Evolutionary conservation across 345 rosid species (phyloP).

Genomic region (Crucihimalaya himalaica): DNA sequence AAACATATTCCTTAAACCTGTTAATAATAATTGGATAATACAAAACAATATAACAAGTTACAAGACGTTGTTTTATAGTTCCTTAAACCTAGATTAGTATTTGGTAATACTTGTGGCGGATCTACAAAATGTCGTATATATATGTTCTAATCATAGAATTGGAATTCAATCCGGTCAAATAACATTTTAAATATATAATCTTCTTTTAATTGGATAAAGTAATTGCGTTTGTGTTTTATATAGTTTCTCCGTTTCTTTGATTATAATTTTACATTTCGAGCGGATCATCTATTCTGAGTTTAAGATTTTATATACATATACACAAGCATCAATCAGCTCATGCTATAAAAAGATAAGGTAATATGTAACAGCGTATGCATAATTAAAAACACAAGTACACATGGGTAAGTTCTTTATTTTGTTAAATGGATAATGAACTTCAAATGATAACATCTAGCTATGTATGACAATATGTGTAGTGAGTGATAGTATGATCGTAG

Average conservation of each 20-base stretch:
- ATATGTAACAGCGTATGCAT: background rate
- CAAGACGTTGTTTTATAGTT: background rate
- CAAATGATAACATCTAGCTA: background rate
- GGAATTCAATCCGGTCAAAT: too few species aligned
- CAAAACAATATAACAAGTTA: background rate
- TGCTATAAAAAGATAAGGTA: background rate
- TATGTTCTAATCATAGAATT: too few species aligned
- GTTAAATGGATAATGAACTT: conserved; percentile 25
- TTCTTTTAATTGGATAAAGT: too few species aligned
- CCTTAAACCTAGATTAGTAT: background rate
- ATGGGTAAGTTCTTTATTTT: conserved; percentile 3
- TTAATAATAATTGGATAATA: background rate
- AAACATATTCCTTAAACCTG: too few species aligned
- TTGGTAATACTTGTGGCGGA: too few species aligned
- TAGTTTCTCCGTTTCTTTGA: too few species aligned
- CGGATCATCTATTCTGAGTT: background rate
- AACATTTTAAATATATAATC: too few species aligned
- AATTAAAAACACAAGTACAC: background rate
- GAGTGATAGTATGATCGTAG: conserved; percentile 1
- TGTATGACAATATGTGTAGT: background rate
- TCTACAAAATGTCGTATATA: too few species aligned
- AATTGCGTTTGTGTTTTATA: too few species aligned
- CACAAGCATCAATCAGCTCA: background rate
- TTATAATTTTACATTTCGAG: too few species aligned
- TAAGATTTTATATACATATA: background rate